Conservation (phyloP, 176 grass and related monocot genomes). For the Otatea glauca region DNA sequence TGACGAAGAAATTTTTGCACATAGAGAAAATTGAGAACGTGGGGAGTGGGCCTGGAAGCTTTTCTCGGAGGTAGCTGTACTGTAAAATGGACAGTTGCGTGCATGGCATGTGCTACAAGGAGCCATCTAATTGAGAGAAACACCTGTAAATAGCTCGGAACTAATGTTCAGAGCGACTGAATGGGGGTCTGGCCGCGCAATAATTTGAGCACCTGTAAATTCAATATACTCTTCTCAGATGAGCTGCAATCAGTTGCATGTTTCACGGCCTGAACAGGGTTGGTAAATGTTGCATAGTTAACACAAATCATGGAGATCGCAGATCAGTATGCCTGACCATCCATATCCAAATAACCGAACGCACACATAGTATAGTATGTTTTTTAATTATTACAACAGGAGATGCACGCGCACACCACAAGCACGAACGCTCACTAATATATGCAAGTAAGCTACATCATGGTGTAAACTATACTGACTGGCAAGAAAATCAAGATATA, state of each 20-base stretch:
- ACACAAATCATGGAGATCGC: not conserved
- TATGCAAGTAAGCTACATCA: not conserved
- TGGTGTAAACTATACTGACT: not conserved
- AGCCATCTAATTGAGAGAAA: not conserved
- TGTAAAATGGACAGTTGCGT: too few relatives aligned
- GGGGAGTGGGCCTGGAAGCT: too few relatives aligned
- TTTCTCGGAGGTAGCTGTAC: too few relatives aligned
- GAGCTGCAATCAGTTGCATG: too few relatives aligned
- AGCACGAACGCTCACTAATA: not conserved
- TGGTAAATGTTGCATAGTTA: too few relatives aligned
- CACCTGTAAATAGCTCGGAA: conserved; percentile 40
- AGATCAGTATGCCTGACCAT: not conserved
- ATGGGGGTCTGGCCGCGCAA: not conserved
- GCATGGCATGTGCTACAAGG: too few relatives aligned
- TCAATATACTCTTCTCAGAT: not conserved
- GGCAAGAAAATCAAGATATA: too few relatives aligned
- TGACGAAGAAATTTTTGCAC: too few relatives aligned
- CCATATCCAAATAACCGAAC: not conserved
- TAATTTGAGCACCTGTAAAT: not conserved
- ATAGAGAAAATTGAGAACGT: too few relatives aligned
- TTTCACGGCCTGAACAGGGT: too few relatives aligned
- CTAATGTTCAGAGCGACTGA: conserved; percentile 23
- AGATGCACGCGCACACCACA: too few relatives aligned
- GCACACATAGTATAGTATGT: not conserved
- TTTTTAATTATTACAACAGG: too few relatives aligned